Evolutionary conservation across 2,329 filamentous ascomycete genomes (phyloP).

Genomic region (Eutypa lata): DNA sequence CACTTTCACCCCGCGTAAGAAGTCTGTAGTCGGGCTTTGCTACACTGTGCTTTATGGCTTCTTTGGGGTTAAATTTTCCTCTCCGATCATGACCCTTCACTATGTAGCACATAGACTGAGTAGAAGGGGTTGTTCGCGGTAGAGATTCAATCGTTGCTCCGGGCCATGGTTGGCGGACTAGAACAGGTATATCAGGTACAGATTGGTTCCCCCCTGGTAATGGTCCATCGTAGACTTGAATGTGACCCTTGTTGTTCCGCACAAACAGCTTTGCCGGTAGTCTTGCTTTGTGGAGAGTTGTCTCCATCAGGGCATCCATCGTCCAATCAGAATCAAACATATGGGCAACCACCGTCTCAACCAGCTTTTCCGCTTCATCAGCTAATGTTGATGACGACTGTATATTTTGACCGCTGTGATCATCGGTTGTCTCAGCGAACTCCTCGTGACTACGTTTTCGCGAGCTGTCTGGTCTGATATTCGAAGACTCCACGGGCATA

Average conservation of each 20-base stretch:
- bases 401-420: neutral
- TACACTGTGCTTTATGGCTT: constrained; percentile 65
- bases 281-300: constrained; percentile 61
- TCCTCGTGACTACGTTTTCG: constrained; percentile 44
- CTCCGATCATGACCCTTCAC: constrained; percentile 72
- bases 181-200: constrained; percentile 65
- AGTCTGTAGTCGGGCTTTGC: constrained; percentile 51
- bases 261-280: constrained; percentile 70
- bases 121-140: constrained; percentile 64
- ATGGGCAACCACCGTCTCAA: constrained; percentile 62
- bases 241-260: constrained; percentile 59
- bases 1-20: constrained; percentile 61
- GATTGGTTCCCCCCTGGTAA: constrained; percentile 47
- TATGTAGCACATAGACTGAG: constrained; percentile 79
- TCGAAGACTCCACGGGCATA: constrained; percentile 52
- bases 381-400: constrained; percentile 16
- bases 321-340: constrained; percentile 81
- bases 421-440: constrained; percentile 26
- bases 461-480: constrained; percentile 16
- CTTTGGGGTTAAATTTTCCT: constrained; percentile 72
- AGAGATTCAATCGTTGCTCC: constrained; percentile 61
- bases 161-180: constrained; percentile 77
- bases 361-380: constrained; percentile 45
- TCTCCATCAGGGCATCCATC: constrained; percentile 66
- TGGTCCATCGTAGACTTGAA: constrained; percentile 70